phyloP scores from a whole-genome alignment of 805 yeast species.

The Torulaspora maleeae region DNA sequence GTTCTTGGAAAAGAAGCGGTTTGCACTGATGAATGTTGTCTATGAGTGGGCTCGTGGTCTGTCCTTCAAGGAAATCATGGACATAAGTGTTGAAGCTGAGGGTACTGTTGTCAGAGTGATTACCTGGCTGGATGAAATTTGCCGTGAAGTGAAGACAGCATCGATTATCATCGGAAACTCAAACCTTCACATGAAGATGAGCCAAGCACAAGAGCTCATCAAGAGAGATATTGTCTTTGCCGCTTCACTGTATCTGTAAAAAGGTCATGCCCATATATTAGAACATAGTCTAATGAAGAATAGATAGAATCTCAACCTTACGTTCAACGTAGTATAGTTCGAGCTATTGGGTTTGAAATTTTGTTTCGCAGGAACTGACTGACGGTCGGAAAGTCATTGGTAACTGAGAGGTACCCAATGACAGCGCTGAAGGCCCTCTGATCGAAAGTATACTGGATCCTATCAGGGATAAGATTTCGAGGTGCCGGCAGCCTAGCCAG shows the following conservation, averaged over 20 bases:
- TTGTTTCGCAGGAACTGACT: conserved; percentile 17
- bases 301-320: neutral
- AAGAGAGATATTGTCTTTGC: conserved; percentile 97
- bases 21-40: conserved; percentile 87
- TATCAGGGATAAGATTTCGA: conserved; percentile 19
- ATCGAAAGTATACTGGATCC: conserved; percentile 19
- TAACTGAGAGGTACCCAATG: conserved; percentile 25
- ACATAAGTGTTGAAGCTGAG: conserved; percentile 82
- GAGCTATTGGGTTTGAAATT: conserved; percentile 21
- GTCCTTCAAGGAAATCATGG: conserved; percentile 87
- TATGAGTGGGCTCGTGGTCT: conserved; percentile 98
- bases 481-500: conserved; percentile 21
- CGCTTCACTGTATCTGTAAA: conserved; percentile 73
- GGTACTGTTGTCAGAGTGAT: conserved; percentile 97
- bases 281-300: neutral
- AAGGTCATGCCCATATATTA: neutral
- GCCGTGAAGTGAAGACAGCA: conserved; percentile 91
- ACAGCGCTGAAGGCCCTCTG: conserved; percentile 20
- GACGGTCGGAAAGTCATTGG: conserved; percentile 20
- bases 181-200: conserved; percentile 81
- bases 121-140: conserved; percentile 87
- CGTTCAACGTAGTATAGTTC: conserved; percentile 11
- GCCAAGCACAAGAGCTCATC: conserved; percentile 87
- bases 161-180: conserved; percentile 93
- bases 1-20: conserved; percentile 76